Base-by-base conservation (phyloP, 768 basidiomycete species). In the Amyloporia xantha region DNA sequence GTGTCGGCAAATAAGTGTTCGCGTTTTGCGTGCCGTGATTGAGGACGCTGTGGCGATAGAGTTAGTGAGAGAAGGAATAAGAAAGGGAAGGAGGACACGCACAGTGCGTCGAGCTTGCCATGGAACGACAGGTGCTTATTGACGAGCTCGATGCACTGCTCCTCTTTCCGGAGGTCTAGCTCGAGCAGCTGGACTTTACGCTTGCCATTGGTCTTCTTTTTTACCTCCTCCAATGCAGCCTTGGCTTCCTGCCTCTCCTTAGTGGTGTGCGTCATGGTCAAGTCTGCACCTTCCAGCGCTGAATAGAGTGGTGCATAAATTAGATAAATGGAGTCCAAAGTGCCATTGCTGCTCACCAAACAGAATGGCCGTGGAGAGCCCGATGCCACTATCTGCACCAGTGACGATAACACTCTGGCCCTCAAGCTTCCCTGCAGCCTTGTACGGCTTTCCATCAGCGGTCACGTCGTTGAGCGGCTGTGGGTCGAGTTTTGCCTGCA, bases 331-430 rank as follows among this genome's bases (percentile, higher is more conserved):
- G n/a, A n/a, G n/a, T n/a, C n/a, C 46, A 12, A 5, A 43, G 20
- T 15, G 20, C 5, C 28, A 19, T 44, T 25, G n/a, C 17, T 26
- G 15, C 15, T 20, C 37, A 65, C 67, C 66, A 39, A 66, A 68
- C 12, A 73, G 66, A 48, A 74, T 62, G 2, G 74, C 74, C 10
- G 67, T 63, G 20, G 68, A 62, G 17, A 73, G 56, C 10, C 76
- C 75, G 41, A 75, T 77, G 17, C 75, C 74, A 15, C 71, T 73
- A 56, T 78, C 76, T 20, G 68, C 73, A 27, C 76, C 76, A 1
- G 76, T 78, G 46, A 78, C 66, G 56, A 79, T 59, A 1, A 71
- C 69, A 47, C 67, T 71, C 61, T 73, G 72, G 11, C 72, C 76
- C 44, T 70, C 60, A 28, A 78, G 64, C 64, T 76, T 76, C 38